A percentile compares a stretch with the other conserved stretches of the same genome.
phyloP scores from a whole-genome alignment of 2,329 filamentous ascomycete genomes.

The Boeremia lycopersici region DNA sequence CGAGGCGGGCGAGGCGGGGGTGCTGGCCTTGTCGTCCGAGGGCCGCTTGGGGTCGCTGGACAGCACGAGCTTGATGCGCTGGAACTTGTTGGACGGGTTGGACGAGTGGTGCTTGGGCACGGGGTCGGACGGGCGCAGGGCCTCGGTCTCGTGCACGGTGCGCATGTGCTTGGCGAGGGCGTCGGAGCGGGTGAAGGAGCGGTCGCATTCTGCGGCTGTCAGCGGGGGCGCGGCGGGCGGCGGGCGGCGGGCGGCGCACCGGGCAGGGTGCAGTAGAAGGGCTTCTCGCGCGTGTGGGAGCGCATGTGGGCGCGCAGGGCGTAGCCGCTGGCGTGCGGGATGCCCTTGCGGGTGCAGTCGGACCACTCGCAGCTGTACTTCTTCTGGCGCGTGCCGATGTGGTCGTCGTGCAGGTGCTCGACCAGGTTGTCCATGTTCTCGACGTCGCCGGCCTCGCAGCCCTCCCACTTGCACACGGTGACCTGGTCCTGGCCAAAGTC shows the following conservation, averaged over 20 bases:
- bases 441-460: conserved; percentile 55
- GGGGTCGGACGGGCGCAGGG: conserved; percentile 75
- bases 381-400: conserved; percentile 91
- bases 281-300: conserved; percentile 97
- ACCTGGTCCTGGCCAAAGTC: conserved; percentile 53
- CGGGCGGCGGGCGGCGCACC: conserved; percentile 60
- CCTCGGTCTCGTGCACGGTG: conserved; percentile 96
- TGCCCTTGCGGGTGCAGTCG: conserved; percentile 84
- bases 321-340: conserved; percentile 93
- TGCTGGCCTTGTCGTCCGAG: conserved; percentile 40
- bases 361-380: conserved; percentile 99
- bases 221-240: not conserved
- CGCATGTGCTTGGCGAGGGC: conserved; percentile 98
- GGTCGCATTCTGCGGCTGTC: conserved; percentile 78
- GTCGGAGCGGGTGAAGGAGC: conserved; percentile 93
- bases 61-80: conserved; percentile 53
- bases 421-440: conserved; percentile 60
- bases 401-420: conserved; percentile 74
- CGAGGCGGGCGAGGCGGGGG: conserved; percentile 43
- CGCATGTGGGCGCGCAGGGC: conserved; percentile 96
- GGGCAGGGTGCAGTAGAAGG: conserved; percentile 93
- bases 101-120: conserved; percentile 68
- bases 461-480: conserved; percentile 58
- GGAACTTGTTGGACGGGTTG: conserved; percentile 54
- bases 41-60: conserved; percentile 42